Base-by-base conservation (phyloP, 768 basidiomycete genomes). In the Gyrodon lividus region DNA sequence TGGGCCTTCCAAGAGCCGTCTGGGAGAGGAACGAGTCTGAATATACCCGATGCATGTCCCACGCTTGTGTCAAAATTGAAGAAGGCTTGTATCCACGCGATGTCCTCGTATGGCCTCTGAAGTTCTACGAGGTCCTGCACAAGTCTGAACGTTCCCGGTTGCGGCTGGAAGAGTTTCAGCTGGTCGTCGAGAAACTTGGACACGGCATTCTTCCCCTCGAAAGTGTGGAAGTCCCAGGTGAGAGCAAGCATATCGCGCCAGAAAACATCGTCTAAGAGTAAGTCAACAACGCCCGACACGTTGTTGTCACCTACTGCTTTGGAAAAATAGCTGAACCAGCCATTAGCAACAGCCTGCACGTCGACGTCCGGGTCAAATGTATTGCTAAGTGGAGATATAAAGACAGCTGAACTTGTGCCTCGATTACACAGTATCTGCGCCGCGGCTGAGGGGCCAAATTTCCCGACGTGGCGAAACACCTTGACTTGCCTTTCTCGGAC, bases 191-290 rank as follows among this genome's bases (percentile, higher is more conserved):
- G 74, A 61, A 84, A 77, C 22, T 62, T 59, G 4, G 50, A 60
- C 35, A 86, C 77, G 7, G 65, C 61, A 2, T 59, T 19, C 33
- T 57, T 65, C 12, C 78, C 74, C 55, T 77, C 72, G 59, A 86
- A 79, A 7, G 82, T 80, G 34, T 82, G 77, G 43, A 84, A 77
- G 51, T 82, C 75, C 82, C 82, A 85, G 16, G 84, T 84, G 48
- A 86, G 71, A 0, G 79, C 74, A n/a, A 83, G 74, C 46, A 78
- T 70, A 55, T 86, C 84, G 12, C 82, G 69, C 84, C 83, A 86
- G 51, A 77, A 78, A 5, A 71, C 72, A 40, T 61, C 64, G 19
- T 67, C 64, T 26, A 73, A 47, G 40, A 71, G 60, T 19, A 72
- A 47, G 13, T 59, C 59, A n/a, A 72, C 51, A 33, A 80, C 60